Evolutionary conservation across 1,284 basidiomycete genomes (phyloP), one percentile per base, ranked within the genome.

Genomic region (Moesziomyces antarcticus): DNA sequence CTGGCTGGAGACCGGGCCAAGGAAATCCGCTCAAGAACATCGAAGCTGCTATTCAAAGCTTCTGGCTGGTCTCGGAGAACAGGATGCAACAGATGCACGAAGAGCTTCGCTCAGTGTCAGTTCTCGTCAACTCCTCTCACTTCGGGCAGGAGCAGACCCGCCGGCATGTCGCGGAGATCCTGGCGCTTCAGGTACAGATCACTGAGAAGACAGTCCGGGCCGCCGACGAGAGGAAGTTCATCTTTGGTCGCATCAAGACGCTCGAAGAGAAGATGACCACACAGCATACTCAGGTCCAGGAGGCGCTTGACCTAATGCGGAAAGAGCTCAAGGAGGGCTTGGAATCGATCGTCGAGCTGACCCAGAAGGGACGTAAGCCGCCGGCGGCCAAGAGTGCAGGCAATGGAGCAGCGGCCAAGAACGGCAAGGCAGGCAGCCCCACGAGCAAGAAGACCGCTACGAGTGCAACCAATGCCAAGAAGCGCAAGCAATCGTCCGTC

Each of bases 41-140:
- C 27, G 50, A 62, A n/a, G 55, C 58, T 18, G 55, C 35, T 44
- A 51, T 60, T 3, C 56, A 70, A 1, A 52, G 67, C 42, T 59
- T 70, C 22, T 70, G 67, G 56, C 53, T 59, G 3, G 67, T 59
- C 1, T 59, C 56, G 9, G 67, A 70, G 18, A 46, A 52, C n/a
- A 24, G 60, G 13, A 54, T 64, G 45, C 16, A n/a, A 10, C 37
- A 43, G 22, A 45, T 70, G 22, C 45, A 70, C 43, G 25, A 51
- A n/a, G 61, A 70, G 24, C 51, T 70, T 6, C 41, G 24, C 7
- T 27, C 35, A 11, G 18, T 59, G 8, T 8, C 40, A 13, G 16
- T 47, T 24, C 40, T 18, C 13, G 1, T 63, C 51, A 49, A 53
- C 16, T 9, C 43, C 13, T 8, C 55, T 14, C 5, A 27, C 4